Evolutionary conservation across 2,329 filamentous ascomycete genomes (phyloP), one percentile per base, ranked within the genome.

Genomic region (Blastomyces gilchristii): DNA sequence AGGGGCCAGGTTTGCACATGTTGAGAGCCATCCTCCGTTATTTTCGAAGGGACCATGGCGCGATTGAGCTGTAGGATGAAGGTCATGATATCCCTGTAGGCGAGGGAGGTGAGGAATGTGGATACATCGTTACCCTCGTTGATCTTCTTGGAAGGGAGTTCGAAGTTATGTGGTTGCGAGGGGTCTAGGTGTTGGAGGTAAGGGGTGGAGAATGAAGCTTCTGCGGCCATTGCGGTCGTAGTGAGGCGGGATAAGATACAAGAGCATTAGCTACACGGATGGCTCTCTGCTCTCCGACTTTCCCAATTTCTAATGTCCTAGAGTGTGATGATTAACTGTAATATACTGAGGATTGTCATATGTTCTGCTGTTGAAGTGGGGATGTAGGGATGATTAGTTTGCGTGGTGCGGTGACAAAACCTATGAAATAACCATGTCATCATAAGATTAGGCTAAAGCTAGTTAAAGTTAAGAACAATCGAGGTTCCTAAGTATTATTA

Each of bases 31-130:
- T 75, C 69, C 25, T 74, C 73, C 47, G 71, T 64, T 2, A 72
- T 69, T 67, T 82, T 86, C 25, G 85, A 80, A 0, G 93, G 92
- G 68, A 93, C 89, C 77, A 97, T 85, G 12, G 92, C 84, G 63
- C 87, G 85, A 74, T 96, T 97, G 58, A 99, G 85, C 77, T 97
- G 94, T 67, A 96, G 81, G 57, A 97, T 79, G 74, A 96, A 97
- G 57, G 85, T 83, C 75, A 90, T 88, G 62, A 99, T 89, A 72
- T 97, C 91, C 64, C 85, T 83, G 77, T 97, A 97, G 54, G 91
- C 94, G 68, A 84, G 85, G 58, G 90, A 91, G 9, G 82, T 83
- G 61, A 96, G 84, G 75, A 97, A 99, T 66, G 83, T 84, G 25
- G 84, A 75, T 62, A 99, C 89, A 80, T 97, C 91, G 64, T 87